Evolutionary conservation across 306 rosid species (phyloP), one percentile per base, ranked within the genome.

Genomic region (Canavalia gladiata): DNA sequence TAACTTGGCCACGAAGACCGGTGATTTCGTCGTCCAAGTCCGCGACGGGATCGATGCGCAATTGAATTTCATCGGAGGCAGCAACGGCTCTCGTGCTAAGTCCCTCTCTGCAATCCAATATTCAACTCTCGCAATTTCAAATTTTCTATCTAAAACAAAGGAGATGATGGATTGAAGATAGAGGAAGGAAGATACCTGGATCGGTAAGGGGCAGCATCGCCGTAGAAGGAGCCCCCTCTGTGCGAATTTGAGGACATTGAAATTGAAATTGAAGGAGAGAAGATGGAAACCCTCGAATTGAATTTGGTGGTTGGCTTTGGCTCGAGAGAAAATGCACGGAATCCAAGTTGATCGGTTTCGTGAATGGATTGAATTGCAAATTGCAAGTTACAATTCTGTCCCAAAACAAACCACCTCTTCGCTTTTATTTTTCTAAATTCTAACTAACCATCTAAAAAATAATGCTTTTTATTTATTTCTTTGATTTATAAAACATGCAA

Each of bases 1-100:
- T 83, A 72, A 95, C 98, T 90, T 95, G 97, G 86, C 91, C 86
- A 64, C 87, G 95, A 77, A 95, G 97, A 52, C 97, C 97, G 6
- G 81, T 85, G 87, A 95, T 95, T 88, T 91, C 94, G 25, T 91
- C 90, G 35, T 92, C 98, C 65, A 92, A 67, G 60, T 95, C 92
- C 82, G 2, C 1, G 18, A 89, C 85, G 28, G 97, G 97, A 88
- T 94, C 98, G 62, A 94, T 94, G 65, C 86, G 87, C 83, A 94
- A 85, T 83, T 94, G 98, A 64, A 94, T 94, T 89, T 94, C 98
- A 77, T 92, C 92, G 45, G 94, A 88, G 68, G 87, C 46, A 57
- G 88, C 82, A n/a, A 37, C 84, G 31, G 94, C 39, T 87, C 98
- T 92, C 12, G 98, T 92, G 90, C 86, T 90, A 64, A 94, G 97